Evolutionary conservation across 2,329 filamentous ascomycete species (phyloP).

Genomic region (Aspergillus glaucus): DNA sequence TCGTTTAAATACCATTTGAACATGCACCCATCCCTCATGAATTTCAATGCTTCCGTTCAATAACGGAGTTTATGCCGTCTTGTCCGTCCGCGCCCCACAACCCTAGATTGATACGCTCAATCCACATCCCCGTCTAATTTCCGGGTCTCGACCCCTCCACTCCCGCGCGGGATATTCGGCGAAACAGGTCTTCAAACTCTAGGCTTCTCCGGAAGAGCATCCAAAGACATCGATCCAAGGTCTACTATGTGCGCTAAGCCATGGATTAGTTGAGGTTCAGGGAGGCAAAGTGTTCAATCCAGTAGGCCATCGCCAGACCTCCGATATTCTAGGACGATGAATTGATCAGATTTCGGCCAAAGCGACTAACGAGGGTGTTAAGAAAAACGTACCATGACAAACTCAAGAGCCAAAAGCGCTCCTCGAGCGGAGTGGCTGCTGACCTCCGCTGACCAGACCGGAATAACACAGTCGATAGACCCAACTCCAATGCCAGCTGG

Average conservation of each 20-base stretch:
- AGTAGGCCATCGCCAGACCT: constrained; percentile 57
- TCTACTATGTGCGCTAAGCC: constrained; percentile 44
- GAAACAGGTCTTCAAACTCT: not conserved
- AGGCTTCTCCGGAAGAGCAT: not conserved
- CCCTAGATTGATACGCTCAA: too few relatives aligned
- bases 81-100: too few relatives aligned
- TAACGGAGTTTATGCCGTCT: too few relatives aligned
- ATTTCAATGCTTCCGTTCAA: too few relatives aligned
- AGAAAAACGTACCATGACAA: constrained; percentile 34
- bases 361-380: not conserved
- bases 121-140: too few relatives aligned
- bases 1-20: too few relatives aligned
- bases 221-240: too few relatives aligned
- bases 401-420: constrained; percentile 61
- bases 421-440: constrained; percentile 59
- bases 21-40: too few relatives aligned
- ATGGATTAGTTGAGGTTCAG: constrained; percentile 44
- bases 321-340: constrained; percentile 55
- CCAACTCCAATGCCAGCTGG: constrained; percentile 47
- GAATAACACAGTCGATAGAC: constrained; percentile 60
- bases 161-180: not conserved
- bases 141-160: too few relatives aligned
- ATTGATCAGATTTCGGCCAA: not conserved
- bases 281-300: constrained; percentile 42
- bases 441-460: constrained; percentile 62